A percentile compares a stretch with the other conserved stretches of the same genome.
Evolutionary conservation across 768 basidiomycete genomes (phyloP).

Genomic region (Clavaria fumosa): DNA sequence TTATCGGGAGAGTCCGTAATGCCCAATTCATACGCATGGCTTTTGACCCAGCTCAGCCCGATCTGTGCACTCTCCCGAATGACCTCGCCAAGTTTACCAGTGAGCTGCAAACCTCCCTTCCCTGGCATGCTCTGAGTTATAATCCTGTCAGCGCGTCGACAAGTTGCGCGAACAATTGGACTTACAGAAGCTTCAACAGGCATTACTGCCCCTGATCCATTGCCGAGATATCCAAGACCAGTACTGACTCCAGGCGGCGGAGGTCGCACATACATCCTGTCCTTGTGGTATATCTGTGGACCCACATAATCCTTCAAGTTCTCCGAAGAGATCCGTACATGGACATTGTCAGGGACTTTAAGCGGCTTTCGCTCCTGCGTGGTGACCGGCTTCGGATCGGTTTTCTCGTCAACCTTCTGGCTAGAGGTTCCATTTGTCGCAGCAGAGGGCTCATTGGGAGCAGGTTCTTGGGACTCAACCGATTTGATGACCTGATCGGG

Average conservation of each 20-base stretch:
- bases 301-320: slow-evolving; percentile 96
- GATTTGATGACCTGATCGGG: slow-evolving; percentile 14
- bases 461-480: slow-evolving; percentile 39
- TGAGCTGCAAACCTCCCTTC: slow-evolving; percentile 80
- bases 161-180: slow-evolving; percentile 7
- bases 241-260: slow-evolving; percentile 91
- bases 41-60: slow-evolving; percentile 83
- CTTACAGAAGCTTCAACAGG: slow-evolving; percentile 86
- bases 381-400: slow-evolving; percentile 42
- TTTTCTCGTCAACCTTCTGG: slow-evolving; percentile 10
- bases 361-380: slow-evolving; percentile 71
- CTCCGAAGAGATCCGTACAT: slow-evolving; percentile 68
- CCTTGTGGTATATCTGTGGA: slow-evolving; percentile 89
- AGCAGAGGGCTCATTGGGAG: slow-evolving; percentile 20
- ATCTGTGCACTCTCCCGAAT: slow-evolving; percentile 96
- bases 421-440: slow-evolving; percentile 5
- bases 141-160: neutral
- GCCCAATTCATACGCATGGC: slow-evolving; percentile 78
- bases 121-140: slow-evolving; percentile 81
- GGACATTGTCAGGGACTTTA: slow-evolving; percentile 61
- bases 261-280: slow-evolving; percentile 65
- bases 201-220: slow-evolving; percentile 94
- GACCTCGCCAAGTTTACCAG: slow-evolving; percentile 96
- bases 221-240: slow-evolving; percentile 90
- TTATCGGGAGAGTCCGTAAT: slow-evolving; percentile 60